These are phyloP conservation scores for Aspergillus intermedius DNA, from an alignment of 2,329 filamentous ascomycete species.

Conservation along the genomic window DNA sequence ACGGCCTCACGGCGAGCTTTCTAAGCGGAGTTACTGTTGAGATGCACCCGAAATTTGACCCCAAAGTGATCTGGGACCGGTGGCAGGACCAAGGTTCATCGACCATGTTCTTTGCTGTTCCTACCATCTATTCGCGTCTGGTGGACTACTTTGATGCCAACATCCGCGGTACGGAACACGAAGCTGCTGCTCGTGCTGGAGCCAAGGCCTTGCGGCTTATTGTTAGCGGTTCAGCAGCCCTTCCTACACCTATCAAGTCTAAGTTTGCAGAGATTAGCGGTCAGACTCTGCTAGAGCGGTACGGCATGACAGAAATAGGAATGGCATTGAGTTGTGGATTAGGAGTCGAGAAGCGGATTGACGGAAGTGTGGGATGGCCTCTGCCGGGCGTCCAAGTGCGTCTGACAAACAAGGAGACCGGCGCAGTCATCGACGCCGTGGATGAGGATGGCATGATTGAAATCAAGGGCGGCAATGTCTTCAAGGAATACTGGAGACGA, in stretches of 20 bases:
- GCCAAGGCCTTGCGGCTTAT: slow-evolving; percentile 31
- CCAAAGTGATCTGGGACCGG: slow-evolving; percentile 41
- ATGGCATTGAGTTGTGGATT: slow-evolving; percentile 43
- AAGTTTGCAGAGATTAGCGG: slow-evolving; percentile 37
- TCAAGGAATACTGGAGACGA: slow-evolving; percentile 38
- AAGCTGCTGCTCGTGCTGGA: slow-evolving; percentile 26
- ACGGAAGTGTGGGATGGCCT: slow-evolving; percentile 46
- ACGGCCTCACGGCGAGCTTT: slow-evolving; percentile 44
- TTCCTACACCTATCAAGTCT: slow-evolving; percentile 37
- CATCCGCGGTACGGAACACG: slow-evolving; percentile 29
- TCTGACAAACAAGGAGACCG: slow-evolving; percentile 37
- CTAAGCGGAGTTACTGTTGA: slow-evolving; percentile 43
- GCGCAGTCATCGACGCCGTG: slow-evolving; percentile 20
- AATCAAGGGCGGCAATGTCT: slow-evolving; percentile 37
- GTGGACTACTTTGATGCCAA: slow-evolving; percentile 40
- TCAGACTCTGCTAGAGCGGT: slow-evolving; percentile 42
- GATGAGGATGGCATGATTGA: slow-evolving; percentile 40
- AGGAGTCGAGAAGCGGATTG: slow-evolving; percentile 33
- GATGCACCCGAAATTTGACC: slow-evolving; percentile 42
- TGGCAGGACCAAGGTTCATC: slow-evolving; percentile 37
- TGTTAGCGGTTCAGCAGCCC: slow-evolving; percentile 38
- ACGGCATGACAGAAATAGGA: slow-evolving; percentile 48
- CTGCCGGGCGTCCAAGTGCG: slow-evolving; percentile 43
- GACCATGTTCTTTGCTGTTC: slow-evolving; percentile 47
- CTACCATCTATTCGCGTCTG: slow-evolving; percentile 46